Base-by-base conservation (phyloP, 306 rosid genomes). In the Cajanus cajan region DNA sequence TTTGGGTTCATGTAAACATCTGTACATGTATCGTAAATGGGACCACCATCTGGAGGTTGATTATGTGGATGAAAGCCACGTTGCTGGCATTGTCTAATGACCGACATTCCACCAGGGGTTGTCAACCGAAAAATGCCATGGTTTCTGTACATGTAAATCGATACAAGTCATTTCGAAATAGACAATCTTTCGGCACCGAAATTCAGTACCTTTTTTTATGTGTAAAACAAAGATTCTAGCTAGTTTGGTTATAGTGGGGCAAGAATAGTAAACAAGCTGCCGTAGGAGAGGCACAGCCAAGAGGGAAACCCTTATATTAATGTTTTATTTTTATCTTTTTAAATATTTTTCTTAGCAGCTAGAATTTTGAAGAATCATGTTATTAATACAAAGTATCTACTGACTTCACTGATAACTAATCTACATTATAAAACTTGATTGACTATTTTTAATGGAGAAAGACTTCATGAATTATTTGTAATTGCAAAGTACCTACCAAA, bases 51-150 rank as follows among this genome's bases (percentile, higher is more conserved):
- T 3, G 99, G 89, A 82, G 98, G 99, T 73, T 78, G 92, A 71
- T 61, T 58, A 19, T 96, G 99, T 5, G 91, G 76, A 86, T 96
- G 99, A 83, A 95, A 96, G 59, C 99, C 99, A 33, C 99, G 97
- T 62, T 83, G 97, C 78, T 87, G 93, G 85, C 99, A 95, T 34
- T 95, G 85, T 83, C 90, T 90, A 16, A 95, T 91, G 34, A 95
- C 90, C 7, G 98, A 87, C 97, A 95, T 93, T 59, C 99, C 99
- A 18, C 97, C 97, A 0, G 99, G 98, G 37, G 88, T 62, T 24
- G 98, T 96, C 89, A 96, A 85, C 75, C 98, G 93, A 79, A 96
- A 96, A 83, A 96, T 96, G 73, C 98, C 98, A 85, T 96, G 98
- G 18, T 34, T 90, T 89, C 99, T 95, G 94, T 31, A 69, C 68